These are phyloP conservation scores for Chlorella vulgaris DNA, from an alignment of 139 green algal species.

Conservation along the genomic window DNA sequence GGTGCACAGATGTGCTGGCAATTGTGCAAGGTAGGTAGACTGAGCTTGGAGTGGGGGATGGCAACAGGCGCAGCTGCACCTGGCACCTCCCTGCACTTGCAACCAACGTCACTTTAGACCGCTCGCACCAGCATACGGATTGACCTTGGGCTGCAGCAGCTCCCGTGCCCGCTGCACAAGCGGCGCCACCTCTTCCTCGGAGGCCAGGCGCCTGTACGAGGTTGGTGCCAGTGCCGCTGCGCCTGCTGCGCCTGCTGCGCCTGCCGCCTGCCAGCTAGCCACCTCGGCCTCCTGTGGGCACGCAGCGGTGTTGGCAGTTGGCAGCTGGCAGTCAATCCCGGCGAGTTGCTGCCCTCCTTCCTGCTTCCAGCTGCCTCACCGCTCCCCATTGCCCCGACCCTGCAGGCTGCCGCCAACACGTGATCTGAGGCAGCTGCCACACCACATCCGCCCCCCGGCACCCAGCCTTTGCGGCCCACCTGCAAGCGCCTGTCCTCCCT, in stretches of 20 bases:
- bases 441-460: background rate
- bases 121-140: constrained; percentile 4
- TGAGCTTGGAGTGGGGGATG: too few species aligned
- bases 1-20: too few species aligned
- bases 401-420: too few species aligned
- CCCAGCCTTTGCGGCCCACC: background rate
- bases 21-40: too few species aligned
- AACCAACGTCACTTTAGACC: background rate
- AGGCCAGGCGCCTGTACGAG: constrained; percentile 10
- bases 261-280: constrained; percentile 8
- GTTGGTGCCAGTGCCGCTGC: background rate
- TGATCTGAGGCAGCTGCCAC: background rate
- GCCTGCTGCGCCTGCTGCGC: background rate
- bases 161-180: constrained; percentile 1
- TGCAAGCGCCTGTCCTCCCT: constrained; percentile 22
- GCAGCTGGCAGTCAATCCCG: too few species aligned
- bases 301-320: too few species aligned
- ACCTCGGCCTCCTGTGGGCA: background rate
- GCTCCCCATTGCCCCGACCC: too few species aligned
- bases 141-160: constrained; percentile 31
- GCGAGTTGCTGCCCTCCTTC: too few species aligned
- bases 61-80: too few species aligned
- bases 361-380: too few species aligned
- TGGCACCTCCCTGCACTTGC: background rate
- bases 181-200: constrained; percentile 3